Evolutionary conservation across 192 early-diverging fungal species (phyloP).

Genomic region (Funneliformis mosseae): DNA sequence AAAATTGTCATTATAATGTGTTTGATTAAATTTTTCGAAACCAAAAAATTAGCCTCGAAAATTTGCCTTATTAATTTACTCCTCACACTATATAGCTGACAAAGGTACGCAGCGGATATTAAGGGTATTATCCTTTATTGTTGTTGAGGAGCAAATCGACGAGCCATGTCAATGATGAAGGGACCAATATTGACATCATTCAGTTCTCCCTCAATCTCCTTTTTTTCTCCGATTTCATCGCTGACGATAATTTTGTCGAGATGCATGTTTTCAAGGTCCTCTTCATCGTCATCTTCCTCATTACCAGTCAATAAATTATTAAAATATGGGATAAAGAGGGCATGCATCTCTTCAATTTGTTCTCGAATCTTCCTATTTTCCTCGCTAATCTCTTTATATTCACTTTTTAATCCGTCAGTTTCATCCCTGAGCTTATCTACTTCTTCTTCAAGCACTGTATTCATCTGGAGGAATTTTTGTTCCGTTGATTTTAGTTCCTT

Average conservation of each 20-base stretch:
- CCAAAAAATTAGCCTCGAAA: not conserved
- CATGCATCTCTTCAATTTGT: not conserved
- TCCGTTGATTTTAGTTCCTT: not conserved
- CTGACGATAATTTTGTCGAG: not conserved
- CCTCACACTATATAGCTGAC: not conserved
- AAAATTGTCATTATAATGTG: not conserved
- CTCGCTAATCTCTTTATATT: not conserved
- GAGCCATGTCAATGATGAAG: not conserved
- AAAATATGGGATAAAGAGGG: not conserved
- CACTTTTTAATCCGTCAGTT: not conserved
- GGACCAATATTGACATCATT: not conserved
- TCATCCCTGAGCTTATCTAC: not conserved
- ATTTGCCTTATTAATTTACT: not conserved
- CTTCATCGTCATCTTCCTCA: not conserved
- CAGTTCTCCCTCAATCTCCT: not conserved
- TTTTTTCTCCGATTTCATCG: not conserved
- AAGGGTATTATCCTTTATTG: not conserved
- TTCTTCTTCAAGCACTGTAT: not conserved
- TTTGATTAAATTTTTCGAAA: not conserved
- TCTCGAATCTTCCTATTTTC: not conserved
- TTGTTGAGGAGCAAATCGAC: not conserved
- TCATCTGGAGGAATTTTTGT: not conserved
- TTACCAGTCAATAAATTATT: not conserved
- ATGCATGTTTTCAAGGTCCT: not conserved
- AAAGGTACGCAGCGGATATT: not conserved